phyloP scores from a whole-genome alignment of 805 yeast genomes.

The Maudiozyma saulgeensis region DNA sequence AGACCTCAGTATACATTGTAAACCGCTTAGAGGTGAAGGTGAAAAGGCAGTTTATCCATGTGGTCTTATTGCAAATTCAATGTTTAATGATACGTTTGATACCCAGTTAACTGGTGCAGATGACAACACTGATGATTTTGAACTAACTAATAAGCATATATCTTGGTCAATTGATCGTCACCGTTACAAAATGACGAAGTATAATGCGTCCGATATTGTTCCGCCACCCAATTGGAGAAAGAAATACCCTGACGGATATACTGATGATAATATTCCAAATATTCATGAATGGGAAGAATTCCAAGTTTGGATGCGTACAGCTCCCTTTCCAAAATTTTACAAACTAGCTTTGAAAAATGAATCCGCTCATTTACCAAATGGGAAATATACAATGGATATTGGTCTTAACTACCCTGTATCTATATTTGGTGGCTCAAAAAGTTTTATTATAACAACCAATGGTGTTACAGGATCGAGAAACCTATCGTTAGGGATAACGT shows the following conservation, averaged over 20 bases:
- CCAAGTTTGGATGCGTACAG: conserved; percentile 88
- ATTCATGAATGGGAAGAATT: conserved; percentile 56
- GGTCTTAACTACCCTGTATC: conserved; percentile 75
- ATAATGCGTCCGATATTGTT: conserved; percentile 49
- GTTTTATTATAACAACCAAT: conserved; percentile 70
- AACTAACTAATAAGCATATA: conserved; percentile 45
- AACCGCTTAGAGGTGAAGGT: conserved; percentile 27
- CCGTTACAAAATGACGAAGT: conserved; percentile 54
- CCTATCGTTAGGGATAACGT: conserved; percentile 73
- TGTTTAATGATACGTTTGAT: conserved; percentile 67
- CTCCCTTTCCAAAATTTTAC: conserved; percentile 83
- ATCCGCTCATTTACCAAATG: conserved; percentile 43
- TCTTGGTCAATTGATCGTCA: conserved; percentile 65
- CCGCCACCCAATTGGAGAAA: conserved; percentile 83
- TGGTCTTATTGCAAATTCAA: conserved; percentile 72
- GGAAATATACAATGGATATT: conserved; percentile 60
- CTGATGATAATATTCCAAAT: conserved; percentile 59
- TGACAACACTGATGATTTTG: conserved; percentile 28
- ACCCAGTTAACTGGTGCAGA: conserved; percentile 34
- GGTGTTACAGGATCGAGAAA: conserved; percentile 84
- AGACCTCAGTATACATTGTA: conserved; percentile 37
- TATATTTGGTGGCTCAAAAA: conserved; percentile 81
- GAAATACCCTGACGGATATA: conserved; percentile 64
- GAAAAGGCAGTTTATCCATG: conserved; percentile 56
- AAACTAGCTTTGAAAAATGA: conserved; percentile 74